Evolutionary conservation across 2,329 filamentous ascomycete species (phyloP).

Genomic region (Aspergillus sp.): DNA sequence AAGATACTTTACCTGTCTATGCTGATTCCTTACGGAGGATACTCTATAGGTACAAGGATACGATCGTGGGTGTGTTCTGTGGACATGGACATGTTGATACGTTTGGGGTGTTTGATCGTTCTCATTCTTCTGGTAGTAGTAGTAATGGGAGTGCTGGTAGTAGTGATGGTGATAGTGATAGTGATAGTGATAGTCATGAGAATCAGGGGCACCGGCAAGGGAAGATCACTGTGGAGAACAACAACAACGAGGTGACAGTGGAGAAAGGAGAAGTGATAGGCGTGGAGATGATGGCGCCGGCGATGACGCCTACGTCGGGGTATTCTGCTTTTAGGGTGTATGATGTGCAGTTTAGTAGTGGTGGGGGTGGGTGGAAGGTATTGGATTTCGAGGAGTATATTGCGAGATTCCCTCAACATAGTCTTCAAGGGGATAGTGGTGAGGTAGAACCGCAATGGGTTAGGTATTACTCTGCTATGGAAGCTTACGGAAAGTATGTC

Average conservation of each 20-base stretch:
- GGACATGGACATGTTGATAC: conserved; percentile 61
- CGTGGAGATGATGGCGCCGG: conserved; percentile 57
- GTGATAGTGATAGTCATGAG: neutral
- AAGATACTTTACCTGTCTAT: conserved; percentile 55
- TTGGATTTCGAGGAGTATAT: neutral
- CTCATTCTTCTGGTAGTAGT: neutral
- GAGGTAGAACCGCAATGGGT: no score
- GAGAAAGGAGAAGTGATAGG: neutral
- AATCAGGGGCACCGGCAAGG: no score
- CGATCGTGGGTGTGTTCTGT: conserved; percentile 59
- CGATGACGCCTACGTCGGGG: conserved; percentile 57
- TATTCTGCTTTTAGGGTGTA: conserved; percentile 62
- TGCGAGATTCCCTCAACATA: no score
- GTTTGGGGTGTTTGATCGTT: conserved; percentile 56
- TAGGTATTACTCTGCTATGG: no score
- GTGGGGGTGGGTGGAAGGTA: conserved; percentile 22
- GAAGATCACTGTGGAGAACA: no score
- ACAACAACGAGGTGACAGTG: no score
- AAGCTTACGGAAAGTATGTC: no score
- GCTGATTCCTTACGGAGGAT: conserved; percentile 55
- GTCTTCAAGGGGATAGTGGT: no score
- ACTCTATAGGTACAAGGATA: conserved; percentile 54
- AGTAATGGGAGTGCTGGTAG: neutral
- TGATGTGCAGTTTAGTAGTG: conserved; percentile 43
- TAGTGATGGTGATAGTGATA: neutral